Evolutionary conservation across 345 rosid species (phyloP).

Genomic region (Aquilaria yunnanensis): DNA sequence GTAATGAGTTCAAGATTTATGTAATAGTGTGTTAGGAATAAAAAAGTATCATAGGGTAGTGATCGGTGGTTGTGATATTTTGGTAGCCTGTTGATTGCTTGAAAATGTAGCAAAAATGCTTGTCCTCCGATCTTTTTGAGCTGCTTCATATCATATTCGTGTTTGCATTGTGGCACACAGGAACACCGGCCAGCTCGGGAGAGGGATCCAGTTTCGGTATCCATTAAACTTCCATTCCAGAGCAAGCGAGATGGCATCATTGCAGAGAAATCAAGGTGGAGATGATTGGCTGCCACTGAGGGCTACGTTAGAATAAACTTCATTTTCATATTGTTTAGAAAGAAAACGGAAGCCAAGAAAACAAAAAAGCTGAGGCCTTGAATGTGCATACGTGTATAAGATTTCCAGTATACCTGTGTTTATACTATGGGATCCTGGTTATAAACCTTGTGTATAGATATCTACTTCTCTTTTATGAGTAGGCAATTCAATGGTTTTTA

Average conservation of each 20-base stretch:
- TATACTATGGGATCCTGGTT: slow-evolving; percentile 7
- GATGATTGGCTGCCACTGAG: slow-evolving; percentile 16
- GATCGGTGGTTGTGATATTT: too few relatives aligned
- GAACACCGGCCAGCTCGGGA: slow-evolving; percentile 38
- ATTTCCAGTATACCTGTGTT: slow-evolving; percentile 1
- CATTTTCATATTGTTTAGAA: neutral
- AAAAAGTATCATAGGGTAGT: too few relatives aligned
- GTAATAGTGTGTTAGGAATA: too few relatives aligned
- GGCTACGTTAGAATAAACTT: slow-evolving; percentile 15
- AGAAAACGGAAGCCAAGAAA: slow-evolving; percentile 1
- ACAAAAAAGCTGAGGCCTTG: neutral
- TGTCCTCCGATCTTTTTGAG: neutral
- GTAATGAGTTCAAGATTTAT: too few relatives aligned
- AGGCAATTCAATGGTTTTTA: too few relatives aligned
- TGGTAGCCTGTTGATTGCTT: neutral
- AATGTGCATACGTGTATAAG: slow-evolving; percentile 20
- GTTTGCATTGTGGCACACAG: slow-evolving; percentile 20
- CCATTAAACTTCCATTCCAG: slow-evolving; percentile 16
- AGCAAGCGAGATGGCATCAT: slow-evolving; percentile 10
- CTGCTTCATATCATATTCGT: neutral
- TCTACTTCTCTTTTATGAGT: slow-evolving; percentile 7
- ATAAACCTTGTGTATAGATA: slow-evolving; percentile 28
- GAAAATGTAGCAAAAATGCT: neutral
- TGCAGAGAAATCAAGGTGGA: slow-evolving; percentile 25
- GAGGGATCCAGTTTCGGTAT: slow-evolving; percentile 20